Percentiles rank a stretch among this genome's conserved stretches.
Conservation (phyloP, 345 rosid species). For the Brassica nigra region DNA sequence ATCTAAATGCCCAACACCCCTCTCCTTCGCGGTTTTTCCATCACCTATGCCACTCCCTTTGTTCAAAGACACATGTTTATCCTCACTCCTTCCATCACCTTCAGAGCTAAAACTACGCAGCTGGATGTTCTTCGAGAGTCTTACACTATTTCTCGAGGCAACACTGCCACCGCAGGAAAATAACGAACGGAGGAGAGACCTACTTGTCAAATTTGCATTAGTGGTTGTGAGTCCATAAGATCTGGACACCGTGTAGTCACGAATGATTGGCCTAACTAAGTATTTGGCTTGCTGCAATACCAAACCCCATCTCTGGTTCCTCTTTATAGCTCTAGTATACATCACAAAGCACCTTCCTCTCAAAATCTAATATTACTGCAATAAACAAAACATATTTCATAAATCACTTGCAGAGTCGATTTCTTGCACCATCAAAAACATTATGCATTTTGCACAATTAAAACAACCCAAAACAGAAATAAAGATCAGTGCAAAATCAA, state of each 20-base stretch:
- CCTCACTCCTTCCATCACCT: slow-evolving; percentile 82
- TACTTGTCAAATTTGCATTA: slow-evolving; percentile 45
- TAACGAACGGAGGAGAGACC: slow-evolving; percentile 40
- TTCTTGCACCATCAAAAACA: slow-evolving; percentile 7
- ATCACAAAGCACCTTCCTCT: slow-evolving; percentile 48
- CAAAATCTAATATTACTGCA: slow-evolving; percentile 34
- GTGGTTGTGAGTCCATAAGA: slow-evolving; percentile 37
- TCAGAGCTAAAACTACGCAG: slow-evolving; percentile 70
- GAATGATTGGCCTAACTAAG: slow-evolving; percentile 44
- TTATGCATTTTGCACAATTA: slow-evolving; percentile 4
- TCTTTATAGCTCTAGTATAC: slow-evolving; percentile 67
- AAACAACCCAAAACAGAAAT: not conserved
- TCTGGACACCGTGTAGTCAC: slow-evolving; percentile 41
- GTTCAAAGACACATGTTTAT: slow-evolving; percentile 54
- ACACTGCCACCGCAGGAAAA: slow-evolving; percentile 27
- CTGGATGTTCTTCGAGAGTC: slow-evolving; percentile 42
- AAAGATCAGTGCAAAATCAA: not conserved
- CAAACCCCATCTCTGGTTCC: slow-evolving; percentile 65
- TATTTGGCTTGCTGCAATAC: slow-evolving; percentile 52
- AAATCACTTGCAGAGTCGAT: slow-evolving; percentile 7
- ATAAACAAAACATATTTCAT: not conserved
- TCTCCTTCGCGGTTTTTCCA: slow-evolving; percentile 47
- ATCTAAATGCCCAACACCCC: slow-evolving; percentile 49
- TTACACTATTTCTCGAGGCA: slow-evolving; percentile 32
- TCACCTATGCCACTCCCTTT: slow-evolving; percentile 48